A percentile compares a stretch with the other conserved stretches of the same genome.
These are phyloP conservation scores for Hymenoscyphus linearis DNA, from an alignment of 2,329 filamentous ascomycete genomes.

Conservation along the genomic window DNA sequence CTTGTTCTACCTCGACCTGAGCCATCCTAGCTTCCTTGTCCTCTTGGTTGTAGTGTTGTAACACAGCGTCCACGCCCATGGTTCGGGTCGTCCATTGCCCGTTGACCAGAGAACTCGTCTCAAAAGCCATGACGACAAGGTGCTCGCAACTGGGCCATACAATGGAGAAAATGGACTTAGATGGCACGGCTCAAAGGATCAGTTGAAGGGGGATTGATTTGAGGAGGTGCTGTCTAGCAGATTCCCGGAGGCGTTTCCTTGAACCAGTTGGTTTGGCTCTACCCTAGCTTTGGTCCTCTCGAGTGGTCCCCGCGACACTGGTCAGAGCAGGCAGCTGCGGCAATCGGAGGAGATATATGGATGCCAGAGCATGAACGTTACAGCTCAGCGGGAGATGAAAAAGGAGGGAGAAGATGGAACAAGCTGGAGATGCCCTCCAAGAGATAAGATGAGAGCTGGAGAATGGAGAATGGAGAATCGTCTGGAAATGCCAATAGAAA, in stretches of 20 bases:
- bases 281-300: neutral
- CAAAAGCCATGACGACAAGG: slow-evolving; percentile 26
- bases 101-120: slow-evolving; percentile 29
- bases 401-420: neutral
- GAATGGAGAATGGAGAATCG: too few relatives aligned
- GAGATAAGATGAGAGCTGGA: neutral
- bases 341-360: neutral
- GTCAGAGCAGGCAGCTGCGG: neutral
- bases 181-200: neutral
- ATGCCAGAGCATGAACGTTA: neutral
- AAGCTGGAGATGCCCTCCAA: neutral
- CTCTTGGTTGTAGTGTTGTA: slow-evolving; percentile 33
- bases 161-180: neutral
- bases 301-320: neutral
- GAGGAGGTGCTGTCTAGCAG: neutral
- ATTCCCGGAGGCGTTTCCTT: neutral
- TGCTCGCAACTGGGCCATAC: neutral
- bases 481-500: neutral
- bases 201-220: neutral
- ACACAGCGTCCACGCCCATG: slow-evolving; percentile 38
- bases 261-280: neutral
- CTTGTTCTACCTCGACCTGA: slow-evolving; percentile 30
- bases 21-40: slow-evolving; percentile 32
- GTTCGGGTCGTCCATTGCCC: slow-evolving; percentile 33
- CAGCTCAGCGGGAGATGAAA: neutral